A percentile compares a stretch with the other conserved stretches of the same genome.
Evolutionary conservation across 805 yeast species (phyloP).

Genomic region (Lipomyces yamadae): DNA sequence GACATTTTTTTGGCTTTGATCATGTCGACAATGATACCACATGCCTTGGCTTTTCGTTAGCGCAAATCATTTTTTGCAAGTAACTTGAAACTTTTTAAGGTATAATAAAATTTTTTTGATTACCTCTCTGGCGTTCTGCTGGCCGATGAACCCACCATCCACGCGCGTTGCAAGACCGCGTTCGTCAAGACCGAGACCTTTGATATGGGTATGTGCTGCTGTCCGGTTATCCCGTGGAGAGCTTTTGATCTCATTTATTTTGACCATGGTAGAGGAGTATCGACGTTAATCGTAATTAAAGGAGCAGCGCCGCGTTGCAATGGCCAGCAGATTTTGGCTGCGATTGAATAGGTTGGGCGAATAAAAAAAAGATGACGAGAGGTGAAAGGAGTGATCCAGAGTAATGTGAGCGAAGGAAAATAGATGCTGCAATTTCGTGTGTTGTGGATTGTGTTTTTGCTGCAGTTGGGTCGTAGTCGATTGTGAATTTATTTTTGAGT

Average conservation of each 20-base stretch:
- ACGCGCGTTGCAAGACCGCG: slow-evolving; percentile 79
- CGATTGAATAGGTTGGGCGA: not conserved
- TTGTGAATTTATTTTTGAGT: too few species aligned
- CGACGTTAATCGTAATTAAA: too few species aligned
- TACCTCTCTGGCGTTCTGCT: slow-evolving; percentile 59
- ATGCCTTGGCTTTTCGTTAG: slow-evolving; percentile 55
- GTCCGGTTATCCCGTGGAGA: slow-evolving; percentile 62
- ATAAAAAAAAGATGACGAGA: not conserved
- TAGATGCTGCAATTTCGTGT: not conserved
- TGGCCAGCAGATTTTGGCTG: too few species aligned
- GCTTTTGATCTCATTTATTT: slow-evolving; percentile 51
- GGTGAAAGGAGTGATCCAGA: too few species aligned
- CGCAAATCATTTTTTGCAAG: not conserved
- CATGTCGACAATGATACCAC: slow-evolving; percentile 92
- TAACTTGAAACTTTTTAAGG: not conserved
- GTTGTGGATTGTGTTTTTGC: too few species aligned
- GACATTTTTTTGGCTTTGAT: slow-evolving; percentile 91
- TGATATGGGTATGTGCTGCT: slow-evolving; percentile 96
- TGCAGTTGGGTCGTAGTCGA: too few species aligned
- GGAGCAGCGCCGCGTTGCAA: too few species aligned
- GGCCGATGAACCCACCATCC: slow-evolving; percentile 90
- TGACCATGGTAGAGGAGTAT: slow-evolving; percentile 53
- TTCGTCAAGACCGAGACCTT: slow-evolving; percentile 92
- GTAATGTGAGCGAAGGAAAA: too few species aligned
- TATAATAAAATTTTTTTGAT: not conserved